phyloP scores from a whole-genome alignment of 2,329 filamentous ascomycete species.

The Pseudocercospora crystallina region DNA sequence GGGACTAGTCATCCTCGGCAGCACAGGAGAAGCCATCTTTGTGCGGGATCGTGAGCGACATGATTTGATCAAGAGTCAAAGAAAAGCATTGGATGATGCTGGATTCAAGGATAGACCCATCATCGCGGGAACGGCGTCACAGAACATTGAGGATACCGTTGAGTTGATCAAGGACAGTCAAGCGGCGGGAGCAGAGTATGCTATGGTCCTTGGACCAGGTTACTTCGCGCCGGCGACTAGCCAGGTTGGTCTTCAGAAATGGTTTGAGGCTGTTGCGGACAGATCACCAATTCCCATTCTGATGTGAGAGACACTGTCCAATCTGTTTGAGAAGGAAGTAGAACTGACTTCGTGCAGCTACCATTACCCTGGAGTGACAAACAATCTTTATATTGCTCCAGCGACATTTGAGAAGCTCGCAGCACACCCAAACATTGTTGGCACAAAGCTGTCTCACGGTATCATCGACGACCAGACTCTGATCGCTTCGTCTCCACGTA shows the following conservation, averaged over 20 bases:
- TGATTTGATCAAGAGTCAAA: constrained; percentile 55
- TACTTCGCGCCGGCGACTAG: constrained; percentile 62
- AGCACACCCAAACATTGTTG: constrained; percentile 65
- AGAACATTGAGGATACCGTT: constrained; percentile 62
- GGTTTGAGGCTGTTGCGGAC: constrained; percentile 63
- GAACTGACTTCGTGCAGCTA: constrained; percentile 44
- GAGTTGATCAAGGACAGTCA: constrained; percentile 57
- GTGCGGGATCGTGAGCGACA: constrained; percentile 59
- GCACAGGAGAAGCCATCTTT: constrained; percentile 65
- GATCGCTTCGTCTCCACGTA: constrained; percentile 59
- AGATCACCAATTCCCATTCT: constrained; percentile 60
- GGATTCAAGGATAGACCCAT: constrained; percentile 61
- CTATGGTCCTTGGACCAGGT: constrained; percentile 62
- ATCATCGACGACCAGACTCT: constrained; percentile 65
- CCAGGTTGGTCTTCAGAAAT: constrained; percentile 60
- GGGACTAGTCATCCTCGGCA: constrained; percentile 63
- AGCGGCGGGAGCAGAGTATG: constrained; percentile 61
- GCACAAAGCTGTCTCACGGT: constrained; percentile 68
- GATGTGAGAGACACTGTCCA: constrained; percentile 47
- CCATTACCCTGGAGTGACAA: constrained; percentile 67
- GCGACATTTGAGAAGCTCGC: constrained; percentile 60
- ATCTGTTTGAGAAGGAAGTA: neutral
- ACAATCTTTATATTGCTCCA: constrained; percentile 61
- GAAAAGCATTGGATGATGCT: constrained; percentile 55
- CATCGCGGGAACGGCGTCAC: constrained; percentile 62